phyloP scores from a whole-genome alignment of 1,284 basidiomycete species.

The Ustilago tritici region DNA sequence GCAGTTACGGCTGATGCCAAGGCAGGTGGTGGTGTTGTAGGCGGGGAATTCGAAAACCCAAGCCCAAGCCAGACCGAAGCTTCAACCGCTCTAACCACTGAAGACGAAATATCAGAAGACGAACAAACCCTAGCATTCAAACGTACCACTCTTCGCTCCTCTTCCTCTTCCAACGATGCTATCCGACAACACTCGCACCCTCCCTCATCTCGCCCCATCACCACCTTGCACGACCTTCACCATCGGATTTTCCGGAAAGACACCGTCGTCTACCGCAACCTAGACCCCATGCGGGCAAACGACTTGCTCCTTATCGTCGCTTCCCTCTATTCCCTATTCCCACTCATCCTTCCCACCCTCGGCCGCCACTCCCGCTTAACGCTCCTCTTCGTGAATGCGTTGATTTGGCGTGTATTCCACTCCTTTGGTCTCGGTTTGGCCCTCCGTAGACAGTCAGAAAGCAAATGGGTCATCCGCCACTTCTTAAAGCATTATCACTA shows the following conservation, averaged over 20 bases:
- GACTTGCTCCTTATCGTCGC: slow-evolving; percentile 78
- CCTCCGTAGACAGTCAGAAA: slow-evolving; percentile 84
- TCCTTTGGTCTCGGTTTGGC: slow-evolving; percentile 87
- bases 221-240: slow-evolving; percentile 84
- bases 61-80: slow-evolving; percentile 53
- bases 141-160: slow-evolving; percentile 25
- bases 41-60: slow-evolving; percentile 19
- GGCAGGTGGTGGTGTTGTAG: background rate
- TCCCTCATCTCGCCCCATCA: slow-evolving; percentile 25
- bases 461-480: slow-evolving; percentile 90
- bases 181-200: slow-evolving; percentile 22
- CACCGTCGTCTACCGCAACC: slow-evolving; percentile 81
- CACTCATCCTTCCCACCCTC: slow-evolving; percentile 60
- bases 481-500: slow-evolving; percentile 81
- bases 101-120: slow-evolving; percentile 43
- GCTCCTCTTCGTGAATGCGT: slow-evolving; percentile 83
- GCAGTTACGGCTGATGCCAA: slow-evolving; percentile 24
- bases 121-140: slow-evolving; percentile 24
- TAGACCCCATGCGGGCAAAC: slow-evolving; percentile 82
- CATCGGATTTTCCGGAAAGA: slow-evolving; percentile 92
- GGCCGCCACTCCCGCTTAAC: slow-evolving; percentile 70
- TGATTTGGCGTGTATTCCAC: slow-evolving; percentile 88
- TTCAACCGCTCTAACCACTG: slow-evolving; percentile 43
- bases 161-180: slow-evolving; percentile 47
- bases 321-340: slow-evolving; percentile 74